These are phyloP conservation scores for Ustanciosporium gigantosporum DNA, from an alignment of 1,284 basidiomycete genomes.

Conservation along the genomic window DNA sequence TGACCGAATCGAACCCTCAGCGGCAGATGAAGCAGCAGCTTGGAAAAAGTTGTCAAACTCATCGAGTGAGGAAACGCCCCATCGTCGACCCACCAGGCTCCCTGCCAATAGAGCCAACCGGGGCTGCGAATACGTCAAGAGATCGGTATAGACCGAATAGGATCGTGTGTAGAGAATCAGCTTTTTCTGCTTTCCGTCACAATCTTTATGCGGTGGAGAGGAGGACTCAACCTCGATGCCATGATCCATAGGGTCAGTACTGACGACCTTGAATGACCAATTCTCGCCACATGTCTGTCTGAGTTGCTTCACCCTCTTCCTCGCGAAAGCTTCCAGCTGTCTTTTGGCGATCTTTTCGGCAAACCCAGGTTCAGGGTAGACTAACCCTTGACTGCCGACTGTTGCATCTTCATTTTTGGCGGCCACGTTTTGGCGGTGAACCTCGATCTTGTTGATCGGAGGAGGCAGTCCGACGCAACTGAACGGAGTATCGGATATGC, in stretches of 20 bases:
- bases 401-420: not conserved
- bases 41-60: conserved; percentile 64
- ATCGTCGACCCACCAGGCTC: conserved; percentile 44
- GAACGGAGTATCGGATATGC: not conserved
- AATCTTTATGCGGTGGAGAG: no score
- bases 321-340: conserved; percentile 1
- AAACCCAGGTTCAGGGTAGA: conserved; percentile 17
- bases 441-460: conserved; percentile 30
- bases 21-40: not conserved
- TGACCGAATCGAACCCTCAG: not conserved
- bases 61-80: conserved; percentile 59
- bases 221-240: not conserved
- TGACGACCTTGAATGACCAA: conserved; percentile 8
- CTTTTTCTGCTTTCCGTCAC: no score
- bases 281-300: not conserved
- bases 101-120: conserved; percentile 63
- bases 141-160: conserved; percentile 66
- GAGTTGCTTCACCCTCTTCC: conserved; percentile 7
- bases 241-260: conserved; percentile 19
- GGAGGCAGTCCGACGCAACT: conserved; percentile 31
- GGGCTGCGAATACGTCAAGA: conserved; percentile 65
- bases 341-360: conserved; percentile 11
- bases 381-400: conserved; percentile 4
- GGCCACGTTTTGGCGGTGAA: conserved; percentile 10
- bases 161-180: conserved; percentile 65